Conservation (phyloP, 2,329 filamentous ascomycete genomes). For the Allantophomopsis cytisporea region DNA sequence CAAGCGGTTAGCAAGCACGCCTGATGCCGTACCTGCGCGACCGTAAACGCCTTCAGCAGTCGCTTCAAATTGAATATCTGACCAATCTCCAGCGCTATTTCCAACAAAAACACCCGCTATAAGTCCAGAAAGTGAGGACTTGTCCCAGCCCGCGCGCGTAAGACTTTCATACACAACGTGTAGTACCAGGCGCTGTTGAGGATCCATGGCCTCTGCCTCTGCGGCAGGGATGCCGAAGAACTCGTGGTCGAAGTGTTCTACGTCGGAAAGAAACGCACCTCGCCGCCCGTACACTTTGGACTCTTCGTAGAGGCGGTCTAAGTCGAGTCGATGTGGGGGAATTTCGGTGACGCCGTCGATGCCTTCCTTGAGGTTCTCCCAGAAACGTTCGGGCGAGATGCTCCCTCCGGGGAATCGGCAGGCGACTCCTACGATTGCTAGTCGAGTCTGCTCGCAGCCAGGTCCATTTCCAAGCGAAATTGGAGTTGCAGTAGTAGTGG, state of each 20-base stretch:
- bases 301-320: neutral
- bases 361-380: constrained; percentile 28
- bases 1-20: constrained; percentile 9
- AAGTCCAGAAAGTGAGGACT: neutral
- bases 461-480: no score
- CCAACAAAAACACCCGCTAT: neutral
- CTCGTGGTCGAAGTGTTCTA: neutral
- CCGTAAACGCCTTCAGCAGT: constrained; percentile 1
- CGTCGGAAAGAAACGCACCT: no score
- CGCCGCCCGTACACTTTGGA: no score
- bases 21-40: neutral
- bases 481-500: no score
- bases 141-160: constrained; percentile 1
- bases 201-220: constrained; percentile 9
- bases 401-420: constrained; percentile 35
- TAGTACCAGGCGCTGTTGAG: constrained; percentile 4
- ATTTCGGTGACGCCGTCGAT: constrained; percentile 12
- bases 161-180: constrained; percentile 3
- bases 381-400: constrained; percentile 27
- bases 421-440: constrained; percentile 35
- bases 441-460: no score
- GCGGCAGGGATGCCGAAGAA: constrained; percentile 1
- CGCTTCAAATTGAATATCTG: neutral
- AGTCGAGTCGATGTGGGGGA: neutral
- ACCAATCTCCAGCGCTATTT: neutral